A percentile compares a stretch with the other conserved stretches of the same genome.
Conservation (phyloP, 441 rosid species). For the Erysimum pusillum region DNA sequence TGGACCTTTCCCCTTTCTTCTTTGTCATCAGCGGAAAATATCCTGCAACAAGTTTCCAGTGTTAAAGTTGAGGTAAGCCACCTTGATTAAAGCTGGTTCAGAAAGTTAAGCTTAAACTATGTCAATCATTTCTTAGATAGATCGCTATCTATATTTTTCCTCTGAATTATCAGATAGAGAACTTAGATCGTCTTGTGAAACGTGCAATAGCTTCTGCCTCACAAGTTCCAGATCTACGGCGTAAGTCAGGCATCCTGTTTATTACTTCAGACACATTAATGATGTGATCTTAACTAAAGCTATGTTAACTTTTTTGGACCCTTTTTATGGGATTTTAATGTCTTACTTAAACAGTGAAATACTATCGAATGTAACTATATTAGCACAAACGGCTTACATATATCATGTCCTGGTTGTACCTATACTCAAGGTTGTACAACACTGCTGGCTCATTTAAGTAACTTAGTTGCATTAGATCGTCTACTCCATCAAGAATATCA, state of each 20-base stretch:
- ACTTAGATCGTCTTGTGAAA: constrained; percentile 81
- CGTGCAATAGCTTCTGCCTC: constrained; percentile 83
- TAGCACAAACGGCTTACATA: constrained; percentile 70
- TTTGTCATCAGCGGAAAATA: constrained; percentile 71
- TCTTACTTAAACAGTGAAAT: no score
- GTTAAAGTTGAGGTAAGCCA: constrained; percentile 70
- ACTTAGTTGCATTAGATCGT: constrained; percentile 98
- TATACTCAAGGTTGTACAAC: constrained; percentile 85
- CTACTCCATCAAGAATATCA: constrained; percentile 98
- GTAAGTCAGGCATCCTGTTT: constrained; percentile 53
- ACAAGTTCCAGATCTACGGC: constrained; percentile 74
- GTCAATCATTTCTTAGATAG: constrained; percentile 17
- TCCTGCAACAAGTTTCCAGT: constrained; percentile 57
- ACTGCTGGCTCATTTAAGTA: constrained; percentile 97
- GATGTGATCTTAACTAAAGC: constrained; percentile 9
- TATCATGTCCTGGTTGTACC: constrained; percentile 91
- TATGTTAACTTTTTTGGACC: background rate
- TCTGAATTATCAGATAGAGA: constrained; percentile 65
- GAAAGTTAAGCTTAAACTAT: constrained; percentile 7
- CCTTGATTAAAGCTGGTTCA: background rate
- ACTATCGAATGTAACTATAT: no score
- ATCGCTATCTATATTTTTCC: constrained; percentile 16
- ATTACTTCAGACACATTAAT: constrained; percentile 22
- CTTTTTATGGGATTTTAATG: constrained; percentile 22
- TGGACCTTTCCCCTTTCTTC: constrained; percentile 87